phyloP scores from a whole-genome alignment of 768 basidiomycete species.

The Tricholoma matsutake region DNA sequence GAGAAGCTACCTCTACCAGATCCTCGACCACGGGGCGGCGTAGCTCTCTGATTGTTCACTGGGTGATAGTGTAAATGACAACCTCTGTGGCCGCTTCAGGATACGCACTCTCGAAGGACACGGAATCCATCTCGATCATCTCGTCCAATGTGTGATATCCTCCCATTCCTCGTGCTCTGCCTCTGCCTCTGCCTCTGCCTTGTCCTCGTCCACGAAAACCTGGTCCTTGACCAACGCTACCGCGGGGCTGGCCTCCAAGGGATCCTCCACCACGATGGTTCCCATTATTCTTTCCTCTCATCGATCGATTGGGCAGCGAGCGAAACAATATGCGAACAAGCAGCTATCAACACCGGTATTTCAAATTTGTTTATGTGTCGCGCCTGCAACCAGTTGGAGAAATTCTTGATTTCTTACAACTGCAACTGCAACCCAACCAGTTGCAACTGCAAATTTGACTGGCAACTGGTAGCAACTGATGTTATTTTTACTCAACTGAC shows the following conservation, averaged over 20 bases:
- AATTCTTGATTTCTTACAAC: too few relatives aligned
- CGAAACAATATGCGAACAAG: too few relatives aligned
- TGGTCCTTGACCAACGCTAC: constrained; percentile 14
- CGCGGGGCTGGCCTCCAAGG: constrained; percentile 10
- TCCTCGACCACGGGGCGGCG: constrained; percentile 17
- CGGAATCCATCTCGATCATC: constrained; percentile 12
- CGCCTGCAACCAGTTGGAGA: too few relatives aligned
- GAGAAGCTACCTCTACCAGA: constrained; percentile 12
- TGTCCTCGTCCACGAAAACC: constrained; percentile 24
- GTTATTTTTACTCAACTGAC: too few relatives aligned
- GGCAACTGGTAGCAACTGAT: too few relatives aligned
- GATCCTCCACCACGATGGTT: constrained; percentile 14
- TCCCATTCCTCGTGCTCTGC: constrained; percentile 16
- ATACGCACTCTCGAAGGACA: constrained; percentile 26
- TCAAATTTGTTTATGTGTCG: too few relatives aligned
- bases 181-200: constrained; percentile 23
- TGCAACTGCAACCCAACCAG: too few relatives aligned
- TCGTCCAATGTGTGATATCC: constrained; percentile 22
- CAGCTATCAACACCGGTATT: too few relatives aligned
- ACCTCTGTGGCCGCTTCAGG: background rate
- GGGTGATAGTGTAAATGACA: constrained; percentile 5
- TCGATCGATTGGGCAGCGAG: background rate
- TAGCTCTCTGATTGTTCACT: constrained; percentile 15
- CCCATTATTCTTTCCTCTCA: background rate
- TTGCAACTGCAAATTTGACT: too few relatives aligned